Percentiles rank a stretch among this genome's conserved stretches.
These are phyloP conservation scores for Debaryomycetaceae sp. DNA, from an alignment of 1,139 yeast species.

Conservation along the genomic window DNA sequence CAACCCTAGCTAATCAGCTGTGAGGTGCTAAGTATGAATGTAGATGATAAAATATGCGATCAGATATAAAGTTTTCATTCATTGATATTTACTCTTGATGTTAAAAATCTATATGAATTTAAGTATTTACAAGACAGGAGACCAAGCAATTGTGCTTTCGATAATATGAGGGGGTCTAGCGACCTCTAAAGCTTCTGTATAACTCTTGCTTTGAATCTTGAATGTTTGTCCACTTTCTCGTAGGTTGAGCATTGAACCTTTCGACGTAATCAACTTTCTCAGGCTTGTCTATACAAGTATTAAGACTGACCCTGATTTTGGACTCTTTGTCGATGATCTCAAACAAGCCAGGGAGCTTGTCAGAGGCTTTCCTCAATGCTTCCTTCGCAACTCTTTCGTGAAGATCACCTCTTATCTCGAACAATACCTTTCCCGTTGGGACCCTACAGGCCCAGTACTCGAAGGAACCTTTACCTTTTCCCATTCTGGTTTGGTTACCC, in stretches of 20 bases:
- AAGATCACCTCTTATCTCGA: slow-evolving; percentile 76
- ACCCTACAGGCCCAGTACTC: slow-evolving; percentile 97
- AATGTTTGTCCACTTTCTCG: slow-evolving; percentile 55
- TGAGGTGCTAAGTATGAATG: too few relatives aligned
- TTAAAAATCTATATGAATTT: too few relatives aligned
- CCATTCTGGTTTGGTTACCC: slow-evolving; percentile 99
- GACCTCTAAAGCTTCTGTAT: slow-evolving; percentile 55
- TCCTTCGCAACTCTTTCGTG: slow-evolving; percentile 92
- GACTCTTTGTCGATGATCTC: slow-evolving; percentile 74
- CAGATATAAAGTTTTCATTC: too few relatives aligned
- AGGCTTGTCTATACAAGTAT: slow-evolving; percentile 41
- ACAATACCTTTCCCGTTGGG: slow-evolving; percentile 90
- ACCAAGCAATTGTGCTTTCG: too few relatives aligned
- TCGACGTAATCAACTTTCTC: slow-evolving; percentile 53
- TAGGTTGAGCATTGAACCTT: slow-evolving; percentile 56
- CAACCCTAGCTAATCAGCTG: too few relatives aligned
- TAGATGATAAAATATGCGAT: too few relatives aligned
- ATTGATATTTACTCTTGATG: too few relatives aligned
- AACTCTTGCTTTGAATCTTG: slow-evolving; percentile 48
- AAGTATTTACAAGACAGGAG: too few relatives aligned
- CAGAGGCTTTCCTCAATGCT: slow-evolving; percentile 87
- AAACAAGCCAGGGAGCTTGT: slow-evolving; percentile 87
- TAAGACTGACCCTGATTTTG: slow-evolving; percentile 70
- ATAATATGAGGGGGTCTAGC: slow-evolving; percentile 22
- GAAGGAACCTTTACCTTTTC: slow-evolving; percentile 98